phyloP scores from a whole-genome alignment of 345 rosid species.

The Citrus mangshanensis region DNA sequence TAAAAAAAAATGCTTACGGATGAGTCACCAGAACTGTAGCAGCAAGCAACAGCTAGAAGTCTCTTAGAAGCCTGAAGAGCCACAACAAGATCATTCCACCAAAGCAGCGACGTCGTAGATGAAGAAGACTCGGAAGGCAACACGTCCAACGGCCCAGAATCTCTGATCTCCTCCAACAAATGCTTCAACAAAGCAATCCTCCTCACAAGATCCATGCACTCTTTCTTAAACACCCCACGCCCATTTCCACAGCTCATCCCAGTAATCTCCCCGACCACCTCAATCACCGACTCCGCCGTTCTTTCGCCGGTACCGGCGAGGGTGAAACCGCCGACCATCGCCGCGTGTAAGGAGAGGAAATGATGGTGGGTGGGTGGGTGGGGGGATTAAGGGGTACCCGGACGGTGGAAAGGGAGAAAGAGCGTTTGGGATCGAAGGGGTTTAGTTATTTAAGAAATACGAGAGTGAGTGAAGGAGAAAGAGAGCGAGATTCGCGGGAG shows the following conservation, averaged over 20 bases:
- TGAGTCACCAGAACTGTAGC: conserved; percentile 35
- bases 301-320: conserved; percentile 21
- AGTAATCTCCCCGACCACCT: conserved; percentile 23
- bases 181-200: conserved; percentile 62
- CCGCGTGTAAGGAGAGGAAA: background rate
- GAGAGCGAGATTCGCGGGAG: conserved; percentile 44
- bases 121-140: conserved; percentile 20
- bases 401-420: background rate
- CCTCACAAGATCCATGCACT: conserved; percentile 78
- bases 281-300: conserved; percentile 17
- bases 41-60: conserved; percentile 43
- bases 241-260: conserved; percentile 13
- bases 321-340: conserved; percentile 22
- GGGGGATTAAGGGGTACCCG: background rate
- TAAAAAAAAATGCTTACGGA: conserved; percentile 47
- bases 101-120: conserved; percentile 23
- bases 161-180: conserved; percentile 79
- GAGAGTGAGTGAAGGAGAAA: conserved; percentile 1
- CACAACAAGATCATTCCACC: conserved; percentile 63
- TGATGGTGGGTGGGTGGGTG: too few species aligned
- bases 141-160: conserved; percentile 25
- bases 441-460: background rate
- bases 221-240: conserved; percentile 48
- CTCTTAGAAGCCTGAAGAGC: conserved; percentile 62
- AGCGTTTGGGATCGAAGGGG: background rate